Evolutionary conservation across 1,139 yeast species (phyloP).

Genomic region (Kazachstania sp.): DNA sequence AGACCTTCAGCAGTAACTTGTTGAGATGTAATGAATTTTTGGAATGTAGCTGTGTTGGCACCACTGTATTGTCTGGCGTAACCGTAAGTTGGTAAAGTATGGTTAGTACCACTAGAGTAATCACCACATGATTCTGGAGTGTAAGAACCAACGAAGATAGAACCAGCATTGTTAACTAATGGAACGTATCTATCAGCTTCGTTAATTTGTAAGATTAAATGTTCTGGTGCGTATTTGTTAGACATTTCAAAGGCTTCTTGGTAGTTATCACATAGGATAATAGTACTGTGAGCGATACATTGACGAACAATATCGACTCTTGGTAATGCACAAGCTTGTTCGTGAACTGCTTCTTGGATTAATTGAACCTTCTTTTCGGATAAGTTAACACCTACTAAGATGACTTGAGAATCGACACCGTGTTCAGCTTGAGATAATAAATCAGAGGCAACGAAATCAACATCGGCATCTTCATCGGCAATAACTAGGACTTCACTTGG

Average conservation of each 20-base stretch:
- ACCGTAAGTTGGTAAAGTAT: conserved; percentile 95
- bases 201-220: conserved; percentile 80
- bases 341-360: conserved; percentile 72
- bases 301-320: conserved; percentile 89
- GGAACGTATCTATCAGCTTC: conserved; percentile 66
- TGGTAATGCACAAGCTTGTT: conserved; percentile 80
- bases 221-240: conserved; percentile 94
- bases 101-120: conserved; percentile 95
- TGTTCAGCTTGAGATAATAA: conserved; percentile 97
- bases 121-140: conserved; percentile 99
- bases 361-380: conserved; percentile 49
- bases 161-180: conserved; percentile 84
- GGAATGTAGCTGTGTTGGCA: conserved; percentile 91
- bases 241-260: conserved; percentile 78
- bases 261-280: conserved; percentile 55
- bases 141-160: conserved; percentile 90
- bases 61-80: conserved; percentile 97
- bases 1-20: conserved; percentile 81
- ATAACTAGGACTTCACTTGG: conserved; percentile 94
- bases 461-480: conserved; percentile 81
- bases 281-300: conserved; percentile 85
- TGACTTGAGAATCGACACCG: conserved; percentile 96
- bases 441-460: conserved; percentile 93
- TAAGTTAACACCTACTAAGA: conserved; percentile 74
- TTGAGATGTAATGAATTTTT: conserved; percentile 90